Conservation (phyloP, 805 yeast species). For the Starmerella geochares region DNA sequence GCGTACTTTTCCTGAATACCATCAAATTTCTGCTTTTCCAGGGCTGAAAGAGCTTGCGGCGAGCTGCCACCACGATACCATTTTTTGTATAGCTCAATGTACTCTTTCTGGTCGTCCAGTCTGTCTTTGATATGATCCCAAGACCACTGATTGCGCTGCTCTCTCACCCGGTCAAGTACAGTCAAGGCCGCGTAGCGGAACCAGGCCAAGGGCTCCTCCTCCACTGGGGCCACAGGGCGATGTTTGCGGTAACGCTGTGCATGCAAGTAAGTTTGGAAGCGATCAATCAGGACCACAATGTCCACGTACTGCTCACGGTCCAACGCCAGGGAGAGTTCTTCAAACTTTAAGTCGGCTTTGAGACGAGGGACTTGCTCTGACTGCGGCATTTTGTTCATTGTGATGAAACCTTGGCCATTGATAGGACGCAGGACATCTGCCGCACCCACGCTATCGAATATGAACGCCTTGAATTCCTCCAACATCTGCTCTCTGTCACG, state of each 20-base stretch:
- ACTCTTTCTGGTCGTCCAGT: conserved; percentile 59
- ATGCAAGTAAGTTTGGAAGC: conserved; percentile 64
- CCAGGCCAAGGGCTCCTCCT: conserved; percentile 71
- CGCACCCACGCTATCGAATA: conserved; percentile 24
- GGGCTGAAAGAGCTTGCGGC: conserved; percentile 22
- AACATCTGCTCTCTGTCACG: conserved; percentile 35
- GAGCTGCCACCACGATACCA: conserved; percentile 37
- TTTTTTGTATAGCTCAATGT: conserved; percentile 57
- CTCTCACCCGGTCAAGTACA: conserved; percentile 70
- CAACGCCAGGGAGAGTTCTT: conserved; percentile 77
- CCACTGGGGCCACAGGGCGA: conserved; percentile 47
- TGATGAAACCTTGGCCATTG: conserved; percentile 73
- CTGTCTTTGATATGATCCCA: conserved; percentile 73
- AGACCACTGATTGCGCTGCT: conserved; percentile 68
- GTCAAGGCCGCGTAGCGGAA: conserved; percentile 68
- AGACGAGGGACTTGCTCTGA: conserved; percentile 47
- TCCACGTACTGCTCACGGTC: conserved; percentile 80
- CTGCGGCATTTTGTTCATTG: conserved; percentile 55
- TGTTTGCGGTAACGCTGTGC: conserved; percentile 63
- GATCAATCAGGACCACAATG: conserved; percentile 68
- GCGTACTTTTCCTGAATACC: conserved; percentile 49
- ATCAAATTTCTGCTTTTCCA: conserved; percentile 36
- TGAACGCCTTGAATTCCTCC: conserved; percentile 35
- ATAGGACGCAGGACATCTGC: conserved; percentile 67
- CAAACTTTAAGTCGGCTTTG: conserved; percentile 64